Base-by-base conservation (phyloP, 495 filamentous ascomycete genomes). In the Geopyxis carbonaria region DNA sequence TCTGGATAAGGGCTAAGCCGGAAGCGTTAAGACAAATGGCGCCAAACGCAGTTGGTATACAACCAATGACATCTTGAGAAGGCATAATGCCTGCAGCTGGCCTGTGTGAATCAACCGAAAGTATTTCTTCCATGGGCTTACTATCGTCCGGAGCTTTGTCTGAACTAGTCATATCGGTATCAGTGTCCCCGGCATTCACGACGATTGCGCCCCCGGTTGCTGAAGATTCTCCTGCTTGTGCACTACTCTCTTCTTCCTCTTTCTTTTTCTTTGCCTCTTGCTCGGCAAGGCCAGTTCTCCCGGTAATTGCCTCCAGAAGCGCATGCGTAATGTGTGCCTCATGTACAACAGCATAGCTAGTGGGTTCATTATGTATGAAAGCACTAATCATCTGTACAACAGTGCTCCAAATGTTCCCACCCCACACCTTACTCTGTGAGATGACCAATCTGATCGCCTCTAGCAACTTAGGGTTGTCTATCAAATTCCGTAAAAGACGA, bases 291-390 rank as follows among this genome's bases (percentile, higher is more conserved):
- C 74, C 62, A 2, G 62, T 51, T 40, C 61, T 62, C 2, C 75
- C 65, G n/a, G 80, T 85, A 21, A 93, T 68, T 11, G 82, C 69
- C 50, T 83, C 72, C 16, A 99, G 67, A 31, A 93, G 73, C 38
- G 72, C 80, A 53, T 77, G 75, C 43, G 84, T 83, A 36, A 95
- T 65, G 21, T 89, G 89, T 32, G 91, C 84, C 62, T 99, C 91
- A 13, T 79, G 80, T 47, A 99, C 85, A 13, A 92, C 82, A 20
- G 80, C 75, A 53, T 94, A 95, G 52, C 91, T 99, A 3, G 91
- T 95, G 2, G 91, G 91, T 50, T 99, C 91, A 54, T 95, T 94
- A 59, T 99, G 91, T 43, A 99, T 93, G 63, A 95, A 95, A 51
- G 77, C 87, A 58, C 80, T 87, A 20, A 95, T 66, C 47, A 95